Evolutionary conservation across 768 basidiomycete genomes (phyloP), one percentile per base, ranked within the genome.

Genomic region (Rhodotorula toruloides): DNA sequence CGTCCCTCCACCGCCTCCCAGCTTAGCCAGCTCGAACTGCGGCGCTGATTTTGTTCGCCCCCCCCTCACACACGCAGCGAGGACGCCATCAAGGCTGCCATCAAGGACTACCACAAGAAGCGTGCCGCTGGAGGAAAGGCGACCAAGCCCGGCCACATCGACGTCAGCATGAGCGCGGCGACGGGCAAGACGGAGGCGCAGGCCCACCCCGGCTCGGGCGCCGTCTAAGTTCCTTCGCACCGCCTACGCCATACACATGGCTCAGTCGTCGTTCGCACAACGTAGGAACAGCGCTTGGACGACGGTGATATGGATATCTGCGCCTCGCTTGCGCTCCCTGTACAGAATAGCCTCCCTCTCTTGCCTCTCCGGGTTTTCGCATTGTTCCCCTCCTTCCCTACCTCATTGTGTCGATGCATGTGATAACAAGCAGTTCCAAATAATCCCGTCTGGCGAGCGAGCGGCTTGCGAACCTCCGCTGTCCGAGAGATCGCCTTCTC

Each of bases 51-150:
- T 21, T 76, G 58, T 76, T 69, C 76, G 67, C 76, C 87, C 89
- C 97, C 88, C 80, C 97, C 72, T 93, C 96, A 11, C 49, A 3
- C 48, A 2, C 22, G 27, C 53, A 54, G 53, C 21, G 96, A 99
- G 79, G 96, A 99, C 78, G 96, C 96, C 63, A 99, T 99, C 78
- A 90, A 89, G 58, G 94, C 93, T 17, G 96, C 96, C 48, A 99
- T 99, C 78, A 89, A 90, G 73, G 88, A 98, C 77, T 98, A 98
- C 81, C 85, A 86, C 75, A 84, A 84, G 66, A 99, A 99, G 82
- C 86, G 37, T 32, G 53, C 48, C 39, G 79, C 77, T 21, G 42
- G 13, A 12, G 42, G 13, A 12, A 42, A 42, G 42, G 42, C 42
- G 83, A 73, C 81, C 84, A 55, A 58, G 49, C 73, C 82, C n/a